Evolutionary conservation across 2,329 filamentous ascomycete species (phyloP).

Genomic region (Scleromitrula shiraiana): DNA sequence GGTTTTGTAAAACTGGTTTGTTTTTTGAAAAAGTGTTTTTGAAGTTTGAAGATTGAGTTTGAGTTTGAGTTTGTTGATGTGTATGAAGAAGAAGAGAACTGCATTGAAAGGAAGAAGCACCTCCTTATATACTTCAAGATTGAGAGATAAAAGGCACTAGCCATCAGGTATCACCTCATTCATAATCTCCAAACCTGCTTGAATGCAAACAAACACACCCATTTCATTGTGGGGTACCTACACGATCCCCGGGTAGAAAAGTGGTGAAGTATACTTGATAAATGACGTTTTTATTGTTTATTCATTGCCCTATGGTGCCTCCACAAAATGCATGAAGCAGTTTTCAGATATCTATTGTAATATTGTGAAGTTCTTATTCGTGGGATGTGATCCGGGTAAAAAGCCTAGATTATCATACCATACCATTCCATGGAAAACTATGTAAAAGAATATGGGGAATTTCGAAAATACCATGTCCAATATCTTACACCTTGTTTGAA

Average conservation of each 20-base stretch:
- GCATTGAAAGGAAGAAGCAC: not conserved
- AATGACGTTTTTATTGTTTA: no score
- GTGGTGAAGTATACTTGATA: no score
- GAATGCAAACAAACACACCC: not conserved
- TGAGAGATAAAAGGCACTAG: not conserved
- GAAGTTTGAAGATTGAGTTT: not conserved
- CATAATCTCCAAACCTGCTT: not conserved
- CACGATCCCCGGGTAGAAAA: no score
- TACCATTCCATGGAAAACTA: no score
- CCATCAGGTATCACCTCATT: not conserved
- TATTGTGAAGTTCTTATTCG: not conserved
- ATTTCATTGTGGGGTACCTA: not conserved
- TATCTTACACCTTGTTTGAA: no score
- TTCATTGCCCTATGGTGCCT: no score
- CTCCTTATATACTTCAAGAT: not conserved
- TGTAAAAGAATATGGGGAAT: no score
- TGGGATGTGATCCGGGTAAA: not conserved
- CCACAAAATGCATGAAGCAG: not conserved
- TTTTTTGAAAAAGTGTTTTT: not conserved
- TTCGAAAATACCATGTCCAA: no score
- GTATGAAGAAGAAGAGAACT: not conserved
- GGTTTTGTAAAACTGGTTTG: no score
- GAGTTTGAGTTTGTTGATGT: not conserved
- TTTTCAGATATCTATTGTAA: no score
- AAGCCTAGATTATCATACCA: not conserved